A percentile compares a stretch with the other conserved stretches of the same genome.
These are phyloP conservation scores for Populus pruinosa DNA, from an alignment of 345 rosid species.

Conservation along the genomic window DNA sequence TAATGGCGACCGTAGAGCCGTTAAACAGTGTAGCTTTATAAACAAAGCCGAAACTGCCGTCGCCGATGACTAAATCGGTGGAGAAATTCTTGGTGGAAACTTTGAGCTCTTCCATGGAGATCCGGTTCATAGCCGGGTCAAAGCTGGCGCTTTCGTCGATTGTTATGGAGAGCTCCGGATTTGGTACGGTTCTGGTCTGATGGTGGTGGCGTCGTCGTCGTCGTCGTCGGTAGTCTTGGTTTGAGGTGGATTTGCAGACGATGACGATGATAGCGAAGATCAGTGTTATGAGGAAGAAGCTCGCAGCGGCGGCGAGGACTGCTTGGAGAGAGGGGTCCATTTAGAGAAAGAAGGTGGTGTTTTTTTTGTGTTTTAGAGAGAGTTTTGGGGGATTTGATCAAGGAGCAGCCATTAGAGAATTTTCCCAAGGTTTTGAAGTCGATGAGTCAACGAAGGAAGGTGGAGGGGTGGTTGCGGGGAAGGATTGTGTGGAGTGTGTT, in stretches of 20 bases:
- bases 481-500: conserved; percentile 9
- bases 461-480: not conserved
- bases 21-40: conserved; percentile 54
- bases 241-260: conserved; percentile 23
- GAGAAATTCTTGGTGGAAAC: conserved; percentile 67
- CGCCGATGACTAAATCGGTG: conserved; percentile 65
- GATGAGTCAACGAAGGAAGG: conserved; percentile 34
- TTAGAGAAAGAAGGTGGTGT: not conserved
- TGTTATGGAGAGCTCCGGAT: conserved; percentile 13
- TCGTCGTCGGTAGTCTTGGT: not conserved
- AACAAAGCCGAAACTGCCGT: conserved; percentile 87
- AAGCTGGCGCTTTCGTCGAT: conserved; percentile 47
- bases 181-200: conserved; percentile 19
- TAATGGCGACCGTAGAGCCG: conserved; percentile 69
- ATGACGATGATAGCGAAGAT: conserved; percentile 21
- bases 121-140: conserved; percentile 47
- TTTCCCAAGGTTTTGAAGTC: conserved; percentile 16
- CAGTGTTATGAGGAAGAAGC: conserved; percentile 27
- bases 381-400: not conserved
- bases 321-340: conserved; percentile 13
- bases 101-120: conserved; percentile 69
- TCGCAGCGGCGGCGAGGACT: conserved; percentile 24
- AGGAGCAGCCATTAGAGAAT: conserved; percentile 24
- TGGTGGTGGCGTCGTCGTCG: not conserved
- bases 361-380: not conserved